These are phyloP conservation scores for Oryza officinalis DNA, from an alignment of 176 grass and related monocot genomes.

Conservation along the genomic window DNA sequence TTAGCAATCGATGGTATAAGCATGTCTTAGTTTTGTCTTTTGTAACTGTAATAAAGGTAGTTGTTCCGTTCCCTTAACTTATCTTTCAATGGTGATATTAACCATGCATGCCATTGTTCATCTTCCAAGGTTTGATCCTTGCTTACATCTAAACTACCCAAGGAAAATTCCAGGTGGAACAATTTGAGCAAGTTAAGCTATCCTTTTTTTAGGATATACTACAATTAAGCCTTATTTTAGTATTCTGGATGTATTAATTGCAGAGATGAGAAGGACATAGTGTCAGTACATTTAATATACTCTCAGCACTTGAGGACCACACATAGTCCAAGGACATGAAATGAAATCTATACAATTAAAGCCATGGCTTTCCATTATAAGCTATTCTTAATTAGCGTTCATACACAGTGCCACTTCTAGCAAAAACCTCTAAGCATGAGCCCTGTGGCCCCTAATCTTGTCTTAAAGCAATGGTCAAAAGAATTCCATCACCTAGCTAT, in stretches of 20 bases:
- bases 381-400: slow-evolving; percentile 27
- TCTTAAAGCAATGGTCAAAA: slow-evolving; percentile 56
- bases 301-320: slow-evolving; percentile 31
- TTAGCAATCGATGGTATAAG: not conserved
- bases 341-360: slow-evolving; percentile 19
- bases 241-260: slow-evolving; percentile 15
- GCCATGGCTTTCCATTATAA: slow-evolving; percentile 33
- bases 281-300: slow-evolving; percentile 23
- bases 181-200: slow-evolving; percentile 11
- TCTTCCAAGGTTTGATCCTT: slow-evolving; percentile 13
- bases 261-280: slow-evolving; percentile 1
- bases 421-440: slow-evolving; percentile 39
- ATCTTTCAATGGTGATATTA: slow-evolving; percentile 11
- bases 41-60: slow-evolving; percentile 13
- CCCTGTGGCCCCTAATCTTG: slow-evolving; percentile 33
- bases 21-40: slow-evolving; percentile 20
- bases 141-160: not conserved
- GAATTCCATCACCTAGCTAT: slow-evolving; percentile 32
- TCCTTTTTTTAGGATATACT: not conserved
- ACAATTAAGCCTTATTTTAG: not conserved
- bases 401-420: slow-evolving; percentile 25
- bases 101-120: slow-evolving; percentile 13
- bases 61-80: not conserved
- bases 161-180: slow-evolving; percentile 29
- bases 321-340: slow-evolving; percentile 34